These are phyloP conservation scores for Mycena filopes DNA, from an alignment of 768 basidiomycete genomes.

Conservation along the genomic window DNA sequence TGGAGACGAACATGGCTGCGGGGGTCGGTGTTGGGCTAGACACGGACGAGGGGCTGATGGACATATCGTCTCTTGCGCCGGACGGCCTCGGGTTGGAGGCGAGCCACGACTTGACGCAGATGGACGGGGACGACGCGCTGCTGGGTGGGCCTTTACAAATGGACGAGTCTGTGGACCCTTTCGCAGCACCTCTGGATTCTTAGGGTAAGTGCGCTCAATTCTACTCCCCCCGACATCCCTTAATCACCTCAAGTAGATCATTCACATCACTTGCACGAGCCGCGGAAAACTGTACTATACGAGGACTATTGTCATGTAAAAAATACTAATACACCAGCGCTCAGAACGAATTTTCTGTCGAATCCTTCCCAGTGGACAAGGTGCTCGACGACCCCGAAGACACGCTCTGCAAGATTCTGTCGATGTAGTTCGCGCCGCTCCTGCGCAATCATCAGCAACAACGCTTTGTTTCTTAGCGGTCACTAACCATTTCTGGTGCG, in stretches of 20 bases:
- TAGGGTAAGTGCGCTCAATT: neutral
- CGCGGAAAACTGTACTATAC: neutral
- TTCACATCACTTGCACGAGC: neutral
- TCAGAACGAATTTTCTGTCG: constrained; percentile 88
- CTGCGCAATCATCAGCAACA: constrained; percentile 45
- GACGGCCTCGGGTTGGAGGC: constrained; percentile 70
- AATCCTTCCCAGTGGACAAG: constrained; percentile 84
- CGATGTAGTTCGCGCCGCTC: constrained; percentile 93
- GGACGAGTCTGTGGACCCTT: constrained; percentile 71
- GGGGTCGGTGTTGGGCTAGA: constrained; percentile 48
- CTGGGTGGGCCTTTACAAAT: constrained; percentile 67
- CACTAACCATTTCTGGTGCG: constrained; percentile 91
- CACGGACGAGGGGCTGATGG: constrained; percentile 60
- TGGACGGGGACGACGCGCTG: constrained; percentile 62
- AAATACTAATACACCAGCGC: neutral
- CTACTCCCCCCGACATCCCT: neutral
- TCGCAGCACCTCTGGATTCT: constrained; percentile 42
- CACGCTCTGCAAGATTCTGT: constrained; percentile 84
- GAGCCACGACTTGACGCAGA: constrained; percentile 64
- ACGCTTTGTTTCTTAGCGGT: neutral
- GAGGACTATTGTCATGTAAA: neutral
- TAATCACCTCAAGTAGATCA: too few species aligned
- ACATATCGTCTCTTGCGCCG: constrained; percentile 72
- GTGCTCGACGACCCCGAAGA: constrained; percentile 92
- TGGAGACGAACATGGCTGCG: constrained; percentile 57